Conservation (phyloP, 305 asterid genomes). For the Solanum hybrid region DNA sequence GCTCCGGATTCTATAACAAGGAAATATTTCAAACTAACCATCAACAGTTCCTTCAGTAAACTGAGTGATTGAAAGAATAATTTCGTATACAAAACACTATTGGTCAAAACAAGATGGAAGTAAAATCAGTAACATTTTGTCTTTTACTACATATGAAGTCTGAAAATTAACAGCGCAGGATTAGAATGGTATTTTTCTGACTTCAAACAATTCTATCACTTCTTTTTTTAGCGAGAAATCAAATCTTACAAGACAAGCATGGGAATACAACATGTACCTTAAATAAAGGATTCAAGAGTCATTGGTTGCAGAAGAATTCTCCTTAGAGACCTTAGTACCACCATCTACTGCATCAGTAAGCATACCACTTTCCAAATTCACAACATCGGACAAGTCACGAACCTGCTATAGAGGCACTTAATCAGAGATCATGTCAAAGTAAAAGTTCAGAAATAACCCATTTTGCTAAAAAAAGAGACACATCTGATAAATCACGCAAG, state of each 20-base stretch:
- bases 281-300: conserved; percentile 7
- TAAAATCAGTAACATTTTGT: neutral
- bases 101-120: neutral
- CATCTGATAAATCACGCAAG: neutral
- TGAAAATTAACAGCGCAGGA: neutral
- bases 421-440: conserved; percentile 1
- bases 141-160: neutral
- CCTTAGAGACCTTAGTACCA: conserved; percentile 12
- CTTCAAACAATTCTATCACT: neutral
- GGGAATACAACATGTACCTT: conserved; percentile 16
- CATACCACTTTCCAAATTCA: conserved; percentile 15
- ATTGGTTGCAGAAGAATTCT: conserved; percentile 13
- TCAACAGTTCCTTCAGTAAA: neutral
- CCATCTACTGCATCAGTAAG: conserved; percentile 6
- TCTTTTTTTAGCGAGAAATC: neutral
- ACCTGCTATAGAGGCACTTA: conserved; percentile 10
- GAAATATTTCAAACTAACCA: neutral
- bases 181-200: neutral
- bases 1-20: neutral
- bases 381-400: conserved; percentile 12
- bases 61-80: neutral
- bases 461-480: neutral
- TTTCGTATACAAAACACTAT: neutral
- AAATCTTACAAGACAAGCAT: neutral
- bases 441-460: neutral